A percentile compares a stretch with the other conserved stretches of the same genome.
Conservation (phyloP, 768 basidiomycete species). For the Suillus placidus region DNA sequence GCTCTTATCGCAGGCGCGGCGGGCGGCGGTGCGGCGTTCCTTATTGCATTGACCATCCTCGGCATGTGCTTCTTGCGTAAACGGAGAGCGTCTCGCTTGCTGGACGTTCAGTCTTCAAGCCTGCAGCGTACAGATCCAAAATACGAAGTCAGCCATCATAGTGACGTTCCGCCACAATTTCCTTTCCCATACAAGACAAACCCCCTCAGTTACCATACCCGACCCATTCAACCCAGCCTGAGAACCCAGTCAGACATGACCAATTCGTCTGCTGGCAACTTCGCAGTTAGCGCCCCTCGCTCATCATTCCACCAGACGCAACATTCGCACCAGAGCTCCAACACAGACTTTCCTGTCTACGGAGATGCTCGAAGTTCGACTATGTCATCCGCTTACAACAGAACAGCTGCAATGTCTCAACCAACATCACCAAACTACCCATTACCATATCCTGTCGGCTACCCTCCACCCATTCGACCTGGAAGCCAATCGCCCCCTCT, state of each 20-base stretch:
- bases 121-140: constrained; percentile 42
- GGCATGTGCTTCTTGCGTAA: constrained; percentile 48
- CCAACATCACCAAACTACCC: constrained; percentile 32
- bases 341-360: constrained; percentile 17
- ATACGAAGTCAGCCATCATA: constrained; percentile 15
- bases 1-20: constrained; percentile 52
- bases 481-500: constrained; percentile 5
- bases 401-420: constrained; percentile 56
- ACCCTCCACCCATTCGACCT: constrained; percentile 7
- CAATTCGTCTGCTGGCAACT: background rate
- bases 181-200: constrained; percentile 33
- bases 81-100: constrained; percentile 20
- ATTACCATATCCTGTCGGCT: constrained; percentile 29
- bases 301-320: background rate
- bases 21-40: constrained; percentile 52
- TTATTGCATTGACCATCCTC: constrained; percentile 50
- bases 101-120: constrained; percentile 34
- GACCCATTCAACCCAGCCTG: constrained; percentile 28
- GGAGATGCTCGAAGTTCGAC: constrained; percentile 22
- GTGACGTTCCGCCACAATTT: constrained; percentile 28
- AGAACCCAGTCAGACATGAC: constrained; percentile 27
- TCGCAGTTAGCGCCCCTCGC: background rate
- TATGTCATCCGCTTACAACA: constrained; percentile 43
- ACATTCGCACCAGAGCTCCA: constrained; percentile 21
- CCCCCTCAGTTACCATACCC: constrained; percentile 24